phyloP scores from a whole-genome alignment of 768 basidiomycete species.

The Leccinum rimulosum region DNA sequence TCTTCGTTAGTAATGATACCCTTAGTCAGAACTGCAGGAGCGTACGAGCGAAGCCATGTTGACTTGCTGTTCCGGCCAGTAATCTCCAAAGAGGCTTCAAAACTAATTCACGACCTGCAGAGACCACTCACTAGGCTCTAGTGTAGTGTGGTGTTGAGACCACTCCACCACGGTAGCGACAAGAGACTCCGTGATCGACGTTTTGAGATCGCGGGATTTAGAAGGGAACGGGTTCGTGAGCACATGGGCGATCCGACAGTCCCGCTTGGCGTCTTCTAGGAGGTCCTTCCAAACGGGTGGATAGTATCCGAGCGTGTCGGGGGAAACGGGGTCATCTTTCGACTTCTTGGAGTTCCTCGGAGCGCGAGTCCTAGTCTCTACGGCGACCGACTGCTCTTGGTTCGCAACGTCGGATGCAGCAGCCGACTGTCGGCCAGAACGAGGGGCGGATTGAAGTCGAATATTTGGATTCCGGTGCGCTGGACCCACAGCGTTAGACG shows the following conservation, averaged over 20 bases:
- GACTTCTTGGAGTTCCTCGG: not conserved
- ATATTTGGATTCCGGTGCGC: not conserved
- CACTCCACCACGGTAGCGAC: too few species aligned
- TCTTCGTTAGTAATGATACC: not conserved
- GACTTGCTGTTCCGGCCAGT: not conserved
- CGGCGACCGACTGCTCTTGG: not conserved
- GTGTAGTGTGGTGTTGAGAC: not conserved
- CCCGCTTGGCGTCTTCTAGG: not conserved
- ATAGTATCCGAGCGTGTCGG: not conserved
- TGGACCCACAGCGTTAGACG: not conserved
- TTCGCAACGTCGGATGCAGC: too few species aligned
- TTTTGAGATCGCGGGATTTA: not conserved
- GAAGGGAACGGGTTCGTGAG: not conserved
- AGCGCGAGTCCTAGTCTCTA: not conserved
- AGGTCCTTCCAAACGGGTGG: not conserved
- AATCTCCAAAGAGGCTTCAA: not conserved
- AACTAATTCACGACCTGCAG: not conserved
- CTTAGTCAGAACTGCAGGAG: not conserved
- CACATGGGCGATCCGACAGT: not conserved
- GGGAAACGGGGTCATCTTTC: not conserved
- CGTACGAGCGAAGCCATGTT: not conserved
- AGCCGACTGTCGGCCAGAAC: too few species aligned
- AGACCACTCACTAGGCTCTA: not conserved
- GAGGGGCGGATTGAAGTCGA: not conserved
- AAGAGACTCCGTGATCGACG: too few species aligned